These are phyloP conservation scores for Amphichorda felina DNA, from an alignment of 2,329 filamentous ascomycete species.

Conservation along the genomic window DNA sequence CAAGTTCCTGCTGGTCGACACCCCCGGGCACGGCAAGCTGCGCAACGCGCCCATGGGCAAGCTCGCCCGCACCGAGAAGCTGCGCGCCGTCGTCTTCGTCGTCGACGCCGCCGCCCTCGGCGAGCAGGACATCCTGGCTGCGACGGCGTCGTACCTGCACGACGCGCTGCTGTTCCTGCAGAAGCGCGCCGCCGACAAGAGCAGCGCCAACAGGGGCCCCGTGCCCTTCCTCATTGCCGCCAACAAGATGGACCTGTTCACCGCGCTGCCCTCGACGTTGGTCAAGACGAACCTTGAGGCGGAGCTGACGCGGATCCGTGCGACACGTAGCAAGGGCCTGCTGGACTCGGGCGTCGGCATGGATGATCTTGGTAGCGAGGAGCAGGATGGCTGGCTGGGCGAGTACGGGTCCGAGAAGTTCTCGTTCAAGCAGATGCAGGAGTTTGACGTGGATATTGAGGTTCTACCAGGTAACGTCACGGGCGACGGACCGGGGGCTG, in stretches of 20 bases:
- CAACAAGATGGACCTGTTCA: slow-evolving; percentile 95
- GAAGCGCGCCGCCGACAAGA: slow-evolving; percentile 41
- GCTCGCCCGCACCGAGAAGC: slow-evolving; percentile 30
- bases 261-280: slow-evolving; percentile 67
- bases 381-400: slow-evolving; percentile 77
- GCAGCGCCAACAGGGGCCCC: slow-evolving; percentile 13
- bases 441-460: slow-evolving; percentile 69
- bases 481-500: slow-evolving; percentile 56
- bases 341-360: slow-evolving; percentile 68
- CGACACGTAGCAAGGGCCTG: slow-evolving; percentile 67
- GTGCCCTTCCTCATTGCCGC: slow-evolving; percentile 76
- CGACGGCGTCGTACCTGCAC: slow-evolving; percentile 76
- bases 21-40: slow-evolving; percentile 91
- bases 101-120: slow-evolving; percentile 69
- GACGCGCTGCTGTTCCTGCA: slow-evolving; percentile 79
- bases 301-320: slow-evolving; percentile 69
- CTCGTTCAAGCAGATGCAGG: slow-evolving; percentile 68
- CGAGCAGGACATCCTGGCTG: slow-evolving; percentile 48
- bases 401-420: slow-evolving; percentile 70
- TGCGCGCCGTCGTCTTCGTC: slow-evolving; percentile 72
- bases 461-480: slow-evolving; percentile 64
- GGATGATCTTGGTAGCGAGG: slow-evolving; percentile 48
- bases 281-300: slow-evolving; percentile 66
- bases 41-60: slow-evolving; percentile 54
- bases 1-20: slow-evolving; percentile 72